Conservation (phyloP, 257 asterid species). For the Apocynum venetum region DNA sequence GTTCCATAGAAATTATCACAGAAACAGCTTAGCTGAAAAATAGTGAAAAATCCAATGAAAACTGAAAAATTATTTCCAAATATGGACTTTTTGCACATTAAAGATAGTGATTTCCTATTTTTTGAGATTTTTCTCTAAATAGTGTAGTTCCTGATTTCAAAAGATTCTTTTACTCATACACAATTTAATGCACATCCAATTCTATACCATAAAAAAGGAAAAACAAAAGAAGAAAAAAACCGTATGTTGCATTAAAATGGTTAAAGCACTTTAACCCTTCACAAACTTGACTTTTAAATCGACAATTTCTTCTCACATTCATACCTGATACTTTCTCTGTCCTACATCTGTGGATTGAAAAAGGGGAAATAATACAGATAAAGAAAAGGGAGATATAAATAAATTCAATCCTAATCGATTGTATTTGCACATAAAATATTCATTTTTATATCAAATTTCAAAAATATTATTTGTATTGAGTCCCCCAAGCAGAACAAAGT, state of each 20-base stretch:
- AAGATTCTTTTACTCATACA: neutral
- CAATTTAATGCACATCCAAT: neutral
- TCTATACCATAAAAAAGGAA: neutral
- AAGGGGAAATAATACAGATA: too few relatives aligned
- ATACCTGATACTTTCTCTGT: neutral
- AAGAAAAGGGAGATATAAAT: neutral
- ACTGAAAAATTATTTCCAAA: neutral
- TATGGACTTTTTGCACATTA: neutral
- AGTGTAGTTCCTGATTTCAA: neutral
- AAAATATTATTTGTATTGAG: neutral
- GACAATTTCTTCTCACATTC: neutral
- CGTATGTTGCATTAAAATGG: neutral
- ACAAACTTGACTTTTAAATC: neutral
- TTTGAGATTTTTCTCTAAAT: neutral
- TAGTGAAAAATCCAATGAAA: neutral
- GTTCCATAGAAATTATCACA: neutral
- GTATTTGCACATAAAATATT: neutral
- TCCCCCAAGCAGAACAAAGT: neutral
- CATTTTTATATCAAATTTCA: neutral
- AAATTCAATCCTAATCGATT: neutral
- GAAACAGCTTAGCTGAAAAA: neutral
- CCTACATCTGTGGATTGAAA: neutral
- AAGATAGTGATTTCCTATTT: neutral
- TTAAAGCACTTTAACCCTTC: neutral
- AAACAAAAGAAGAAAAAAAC: neutral